Evolutionary conservation across 129 eudicot species (phyloP).

Genomic region (Apium graveolens): DNA sequence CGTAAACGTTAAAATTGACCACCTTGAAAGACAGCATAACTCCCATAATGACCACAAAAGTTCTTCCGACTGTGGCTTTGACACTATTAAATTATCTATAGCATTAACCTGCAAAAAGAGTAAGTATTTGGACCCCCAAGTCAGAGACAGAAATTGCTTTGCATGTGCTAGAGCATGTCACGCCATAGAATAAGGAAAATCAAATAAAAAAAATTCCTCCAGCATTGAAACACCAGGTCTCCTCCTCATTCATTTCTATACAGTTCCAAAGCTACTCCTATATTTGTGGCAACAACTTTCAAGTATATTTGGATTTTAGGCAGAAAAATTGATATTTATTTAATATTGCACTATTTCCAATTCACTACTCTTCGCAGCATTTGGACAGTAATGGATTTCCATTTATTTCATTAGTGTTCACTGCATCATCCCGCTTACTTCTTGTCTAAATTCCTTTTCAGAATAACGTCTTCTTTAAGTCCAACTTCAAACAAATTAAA

Average conservation of each 20-base stretch:
- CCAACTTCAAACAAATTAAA: neutral
- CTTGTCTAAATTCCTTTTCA: neutral
- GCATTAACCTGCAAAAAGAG: slow-evolving; percentile 54
- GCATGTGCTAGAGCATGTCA: neutral
- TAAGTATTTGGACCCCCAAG: slow-evolving; percentile 3
- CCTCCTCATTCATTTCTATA: neutral
- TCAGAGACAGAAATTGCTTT: neutral
- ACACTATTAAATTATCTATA: slow-evolving; percentile 56
- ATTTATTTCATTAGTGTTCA: neutral
- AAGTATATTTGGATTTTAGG: neutral
- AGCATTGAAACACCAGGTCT: slow-evolving; percentile 2
- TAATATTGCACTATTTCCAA: neutral
- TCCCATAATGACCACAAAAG: slow-evolving; percentile 82
- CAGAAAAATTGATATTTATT: neutral
- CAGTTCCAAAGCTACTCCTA: neutral
- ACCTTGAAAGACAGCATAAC: slow-evolving; percentile 88
- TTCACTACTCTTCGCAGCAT: neutral
- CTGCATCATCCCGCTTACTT: neutral
- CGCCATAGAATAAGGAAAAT: neutral
- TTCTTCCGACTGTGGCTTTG: slow-evolving; percentile 60
- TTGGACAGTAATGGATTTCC: neutral
- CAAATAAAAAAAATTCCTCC: neutral
- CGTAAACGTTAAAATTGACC: slow-evolving; percentile 11
- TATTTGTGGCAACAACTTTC: too few relatives aligned
- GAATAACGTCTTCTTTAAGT: neutral